Percentiles rank a stretch among this genome's conserved stretches.
phyloP scores from a whole-genome alignment of 768 basidiomycete species.

The Paxillus rubicundulus region DNA sequence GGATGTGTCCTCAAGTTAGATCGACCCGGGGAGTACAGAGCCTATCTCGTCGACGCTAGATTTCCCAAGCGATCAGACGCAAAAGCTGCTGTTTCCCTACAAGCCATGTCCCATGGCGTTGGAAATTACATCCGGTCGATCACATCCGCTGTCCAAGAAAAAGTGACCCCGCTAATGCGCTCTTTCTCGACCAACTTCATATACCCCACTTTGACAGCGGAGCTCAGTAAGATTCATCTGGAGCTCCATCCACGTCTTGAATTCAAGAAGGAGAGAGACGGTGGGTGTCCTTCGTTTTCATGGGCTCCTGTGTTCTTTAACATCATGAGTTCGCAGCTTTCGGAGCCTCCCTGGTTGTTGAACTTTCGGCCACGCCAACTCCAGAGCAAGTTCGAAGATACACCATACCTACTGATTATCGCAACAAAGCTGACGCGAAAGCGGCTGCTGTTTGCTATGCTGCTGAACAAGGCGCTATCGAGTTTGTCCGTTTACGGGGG shows the following conservation, averaged over 20 bases:
- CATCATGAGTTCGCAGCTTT: constrained; percentile 40
- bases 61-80: constrained; percentile 64
- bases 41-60: constrained; percentile 61
- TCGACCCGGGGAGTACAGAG: constrained; percentile 48
- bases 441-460: constrained; percentile 53
- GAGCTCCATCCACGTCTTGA: constrained; percentile 40
- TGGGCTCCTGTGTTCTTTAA: not conserved
- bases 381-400: constrained; percentile 43
- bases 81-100: constrained; percentile 64
- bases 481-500: constrained; percentile 58
- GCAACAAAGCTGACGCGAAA: constrained; percentile 60
- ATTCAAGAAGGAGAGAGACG: constrained; percentile 47
- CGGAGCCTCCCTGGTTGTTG: constrained; percentile 49
- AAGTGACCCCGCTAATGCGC: constrained; percentile 44
- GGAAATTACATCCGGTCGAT: constrained; percentile 54
- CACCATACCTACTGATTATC: constrained; percentile 47
- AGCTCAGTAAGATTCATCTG: constrained; percentile 42
- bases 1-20: constrained; percentile 63
- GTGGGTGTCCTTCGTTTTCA: constrained; percentile 32
- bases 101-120: constrained; percentile 62
- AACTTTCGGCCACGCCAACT: constrained; percentile 33
- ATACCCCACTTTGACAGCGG: constrained; percentile 43
- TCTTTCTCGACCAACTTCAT: constrained; percentile 45
- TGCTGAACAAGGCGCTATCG: constrained; percentile 53
- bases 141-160: constrained; percentile 41